phyloP scores from a whole-genome alignment of 2,329 filamentous ascomycete species.

The Aspergillus sergii region DNA sequence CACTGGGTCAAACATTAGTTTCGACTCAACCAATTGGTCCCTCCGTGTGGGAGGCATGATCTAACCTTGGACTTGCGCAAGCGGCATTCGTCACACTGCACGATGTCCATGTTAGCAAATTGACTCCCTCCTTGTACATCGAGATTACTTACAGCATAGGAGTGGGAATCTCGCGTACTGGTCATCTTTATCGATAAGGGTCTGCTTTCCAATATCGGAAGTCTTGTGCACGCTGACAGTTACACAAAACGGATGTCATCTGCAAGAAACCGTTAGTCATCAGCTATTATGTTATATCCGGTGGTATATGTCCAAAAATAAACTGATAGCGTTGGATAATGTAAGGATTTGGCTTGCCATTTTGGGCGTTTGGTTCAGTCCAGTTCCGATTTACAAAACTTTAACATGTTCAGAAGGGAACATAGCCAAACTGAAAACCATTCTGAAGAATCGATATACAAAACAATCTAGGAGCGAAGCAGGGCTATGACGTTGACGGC shows the following conservation, averaged over 20 bases:
- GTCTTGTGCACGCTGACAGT: conserved; percentile 33
- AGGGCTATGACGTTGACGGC: conserved; percentile 1
- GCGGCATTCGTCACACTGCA: conserved; percentile 44
- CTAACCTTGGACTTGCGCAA: conserved; percentile 43
- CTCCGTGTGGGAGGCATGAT: not conserved
- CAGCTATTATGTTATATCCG: not conserved
- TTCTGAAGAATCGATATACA: not conserved
- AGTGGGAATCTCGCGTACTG: conserved; percentile 45
- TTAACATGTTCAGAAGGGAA: not conserved
- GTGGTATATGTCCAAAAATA: not conserved
- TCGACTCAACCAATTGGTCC: not conserved
- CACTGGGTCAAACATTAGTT: conserved; percentile 30
- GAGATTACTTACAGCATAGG: conserved; percentile 39
- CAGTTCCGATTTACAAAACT: conserved; percentile 1
- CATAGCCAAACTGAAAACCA: conserved; percentile 3
- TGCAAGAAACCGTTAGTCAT: conserved; percentile 26
- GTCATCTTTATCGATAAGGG: conserved; percentile 36
- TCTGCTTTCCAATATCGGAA: conserved; percentile 26
- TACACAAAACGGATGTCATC: conserved; percentile 37
- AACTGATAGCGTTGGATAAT: not conserved
- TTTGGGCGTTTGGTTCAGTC: not conserved
- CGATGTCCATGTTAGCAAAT: conserved; percentile 10
- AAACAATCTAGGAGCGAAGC: conserved; percentile 1
- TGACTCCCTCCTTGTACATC: not conserved
- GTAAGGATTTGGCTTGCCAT: not conserved